Evolutionary conservation across 2,329 filamentous ascomycete genomes (phyloP), one percentile per base, ranked within the genome.

Genomic region (Peltaster fructicola): DNA sequence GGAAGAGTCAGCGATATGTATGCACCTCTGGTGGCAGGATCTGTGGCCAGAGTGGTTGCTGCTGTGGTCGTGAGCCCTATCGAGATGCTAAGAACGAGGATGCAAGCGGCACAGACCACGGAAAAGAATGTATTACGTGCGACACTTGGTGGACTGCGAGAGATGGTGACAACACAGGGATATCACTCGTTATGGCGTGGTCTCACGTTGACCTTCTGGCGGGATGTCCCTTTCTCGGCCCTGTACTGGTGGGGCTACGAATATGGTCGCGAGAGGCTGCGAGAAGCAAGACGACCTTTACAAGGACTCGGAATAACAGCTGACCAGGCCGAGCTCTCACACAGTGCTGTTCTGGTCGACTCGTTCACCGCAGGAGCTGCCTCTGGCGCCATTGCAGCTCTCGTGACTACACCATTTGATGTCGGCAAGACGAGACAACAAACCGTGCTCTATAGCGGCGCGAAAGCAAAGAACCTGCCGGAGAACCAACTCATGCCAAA

Each of bases 181-280:
- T 81, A 88, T 38, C 63, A 64, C 2, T 80, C 82, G 2, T 57
- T 98, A 0, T 98, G 88, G 88, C 66, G 85, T 29, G 88, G 88
- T 0, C 55, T 98, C 27, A 82, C 75, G 0, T 57, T 98, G 40
- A 95, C 85, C 0, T 65, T 98, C 30, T 98, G 88, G 88, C 68
- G 88, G 35, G 88, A 98, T 45, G 88, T 95, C 1, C 88, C 88
- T 0, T 98, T 98, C 44, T 95, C 85, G 1, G 88, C 78, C 3
- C 66, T 98, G 21, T 98, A 98, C 57, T 98, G 88, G 88, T 90
- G 78, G 72, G 85, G 88, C 8, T 98, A 98, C 48, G 88, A 98
- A 56, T 71, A 68, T 10, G 73, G 85, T 27, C 71, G 82, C 26
- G 69, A 72, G 13, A 56, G 57, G 25, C 53, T 95, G 29, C 75